Evolutionary conservation across 73 alveolate genomes (phyloP).

Genomic region (Paramecium sexaurelia): DNA sequence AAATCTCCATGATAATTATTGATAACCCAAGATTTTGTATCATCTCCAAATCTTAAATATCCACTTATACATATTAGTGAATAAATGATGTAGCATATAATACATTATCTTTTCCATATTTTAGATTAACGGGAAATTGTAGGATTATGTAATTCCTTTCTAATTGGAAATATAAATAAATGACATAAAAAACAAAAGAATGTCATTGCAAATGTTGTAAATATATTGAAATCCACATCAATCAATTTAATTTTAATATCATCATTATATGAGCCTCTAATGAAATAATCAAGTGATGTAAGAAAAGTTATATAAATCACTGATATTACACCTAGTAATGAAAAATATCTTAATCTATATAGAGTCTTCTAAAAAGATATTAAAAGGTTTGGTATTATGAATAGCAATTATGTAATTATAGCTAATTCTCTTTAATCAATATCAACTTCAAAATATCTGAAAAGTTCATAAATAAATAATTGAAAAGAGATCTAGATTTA

Average conservation of each 20-base stretch:
- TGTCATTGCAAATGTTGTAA: slow-evolving; percentile 46
- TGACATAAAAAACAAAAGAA: slow-evolving; percentile 34
- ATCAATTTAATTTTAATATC: background rate
- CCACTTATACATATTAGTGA: background rate
- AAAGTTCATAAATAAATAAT: background rate
- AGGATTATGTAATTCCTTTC: slow-evolving; percentile 41
- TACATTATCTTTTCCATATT: background rate
- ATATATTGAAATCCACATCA: background rate
- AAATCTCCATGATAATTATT: slow-evolving; percentile 33
- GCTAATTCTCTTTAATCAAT: background rate
- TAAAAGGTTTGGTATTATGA: slow-evolving; percentile 26
- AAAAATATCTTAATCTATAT: slow-evolving; percentile 17
- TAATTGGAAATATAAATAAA: slow-evolving; percentile 43
- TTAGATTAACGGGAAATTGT: slow-evolving; percentile 6
- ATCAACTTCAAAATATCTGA: background rate
- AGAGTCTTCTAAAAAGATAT: slow-evolving; percentile 39
- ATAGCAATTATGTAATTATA: background rate
- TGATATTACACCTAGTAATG: slow-evolving; percentile 14
- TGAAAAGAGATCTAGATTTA: slow-evolving; percentile 25
- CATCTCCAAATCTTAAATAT: slow-evolving; percentile 1
- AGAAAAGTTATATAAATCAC: background rate
- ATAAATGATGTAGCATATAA: background rate
- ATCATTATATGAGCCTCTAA: background rate
- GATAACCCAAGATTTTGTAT: background rate
- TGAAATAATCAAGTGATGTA: background rate